Conservation (phyloP, 1,139 yeast genomes). For the Wickerhamomyces sp. region DNA sequence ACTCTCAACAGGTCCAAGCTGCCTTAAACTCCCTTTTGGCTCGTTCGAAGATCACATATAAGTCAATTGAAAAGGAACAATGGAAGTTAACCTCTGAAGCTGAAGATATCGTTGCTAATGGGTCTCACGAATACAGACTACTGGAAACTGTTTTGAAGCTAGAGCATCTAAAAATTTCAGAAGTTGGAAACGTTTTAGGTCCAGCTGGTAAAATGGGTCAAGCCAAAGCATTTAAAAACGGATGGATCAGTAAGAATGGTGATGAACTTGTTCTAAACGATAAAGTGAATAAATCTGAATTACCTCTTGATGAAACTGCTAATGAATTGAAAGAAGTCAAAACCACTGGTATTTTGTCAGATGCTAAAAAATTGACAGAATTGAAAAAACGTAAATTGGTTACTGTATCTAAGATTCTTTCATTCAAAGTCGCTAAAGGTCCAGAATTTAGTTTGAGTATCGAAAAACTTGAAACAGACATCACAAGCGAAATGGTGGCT, state of each 20-base stretch:
- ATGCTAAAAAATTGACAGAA: slow-evolving; percentile 69
- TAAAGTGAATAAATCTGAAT: slow-evolving; percentile 31
- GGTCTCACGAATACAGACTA: slow-evolving; percentile 87
- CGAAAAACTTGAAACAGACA: slow-evolving; percentile 82
- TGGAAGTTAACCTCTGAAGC: slow-evolving; percentile 84
- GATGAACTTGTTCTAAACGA: slow-evolving; percentile 63
- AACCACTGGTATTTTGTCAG: slow-evolving; percentile 49
- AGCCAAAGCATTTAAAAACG: slow-evolving; percentile 97
- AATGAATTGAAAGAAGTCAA: slow-evolving; percentile 54
- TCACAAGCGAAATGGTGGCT: slow-evolving; percentile 86
- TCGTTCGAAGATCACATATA: slow-evolving; percentile 71
- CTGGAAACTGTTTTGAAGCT: slow-evolving; percentile 70
- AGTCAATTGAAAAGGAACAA: slow-evolving; percentile 67
- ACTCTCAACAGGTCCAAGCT: slow-evolving; percentile 57
- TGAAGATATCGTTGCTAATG: slow-evolving; percentile 65
- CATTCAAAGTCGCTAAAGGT: slow-evolving; percentile 76
- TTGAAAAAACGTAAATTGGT: slow-evolving; percentile 92
- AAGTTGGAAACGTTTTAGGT: slow-evolving; percentile 75
- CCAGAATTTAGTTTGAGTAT: slow-evolving; percentile 78
- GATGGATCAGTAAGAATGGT: slow-evolving; percentile 90
- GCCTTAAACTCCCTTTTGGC: slow-evolving; percentile 85
- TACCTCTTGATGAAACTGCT: slow-evolving; percentile 67
- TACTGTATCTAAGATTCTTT: slow-evolving; percentile 63
- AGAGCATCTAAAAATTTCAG: slow-evolving; percentile 78
- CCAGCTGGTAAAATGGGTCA: slow-evolving; percentile 87